These are phyloP conservation scores for Xylaria grammica DNA, from an alignment of 495 filamentous ascomycete species.

Conservation along the genomic window DNA sequence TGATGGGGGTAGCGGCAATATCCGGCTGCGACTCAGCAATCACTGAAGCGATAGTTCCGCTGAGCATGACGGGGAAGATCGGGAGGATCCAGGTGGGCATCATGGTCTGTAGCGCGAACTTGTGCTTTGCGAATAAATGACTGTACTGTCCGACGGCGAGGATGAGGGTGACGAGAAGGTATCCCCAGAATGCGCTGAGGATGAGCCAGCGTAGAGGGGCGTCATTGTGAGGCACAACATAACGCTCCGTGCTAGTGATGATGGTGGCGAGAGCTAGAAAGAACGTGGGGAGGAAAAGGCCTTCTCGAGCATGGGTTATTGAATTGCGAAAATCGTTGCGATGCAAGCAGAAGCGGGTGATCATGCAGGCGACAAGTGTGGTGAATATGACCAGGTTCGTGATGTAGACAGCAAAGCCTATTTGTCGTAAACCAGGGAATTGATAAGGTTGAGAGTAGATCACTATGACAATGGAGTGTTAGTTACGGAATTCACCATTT, in stretches of 20 bases:
- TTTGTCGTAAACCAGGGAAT: constrained; percentile 62
- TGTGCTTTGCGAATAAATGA: constrained; percentile 53
- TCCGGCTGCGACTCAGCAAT: constrained; percentile 51
- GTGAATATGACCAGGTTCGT: constrained; percentile 66
- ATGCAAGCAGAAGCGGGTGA: constrained; percentile 62
- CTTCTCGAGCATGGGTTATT: constrained; percentile 64
- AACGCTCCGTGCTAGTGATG: constrained; percentile 62
- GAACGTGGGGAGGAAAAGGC: constrained; percentile 71
- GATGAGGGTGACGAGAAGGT: constrained; percentile 48
- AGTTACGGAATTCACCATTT: neutral
- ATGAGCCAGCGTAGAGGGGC: constrained; percentile 47
- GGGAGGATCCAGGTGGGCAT: constrained; percentile 64
- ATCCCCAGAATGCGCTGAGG: constrained; percentile 56
- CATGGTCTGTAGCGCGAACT: constrained; percentile 44
- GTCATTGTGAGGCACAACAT: constrained; percentile 56
- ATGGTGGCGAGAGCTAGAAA: constrained; percentile 69
- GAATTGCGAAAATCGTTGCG: constrained; percentile 57
- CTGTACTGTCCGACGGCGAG: constrained; percentile 57
- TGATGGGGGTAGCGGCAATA: constrained; percentile 47
- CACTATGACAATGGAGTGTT: constrained; percentile 32
- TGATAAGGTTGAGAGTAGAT: constrained; percentile 63
- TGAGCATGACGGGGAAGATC: constrained; percentile 62
- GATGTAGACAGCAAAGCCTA: constrained; percentile 67
- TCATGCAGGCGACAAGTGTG: constrained; percentile 55
- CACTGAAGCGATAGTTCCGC: constrained; percentile 56